Conservation (phyloP, 2,329 filamentous ascomycete genomes). For the Phialemonium atrogriseum region DNA sequence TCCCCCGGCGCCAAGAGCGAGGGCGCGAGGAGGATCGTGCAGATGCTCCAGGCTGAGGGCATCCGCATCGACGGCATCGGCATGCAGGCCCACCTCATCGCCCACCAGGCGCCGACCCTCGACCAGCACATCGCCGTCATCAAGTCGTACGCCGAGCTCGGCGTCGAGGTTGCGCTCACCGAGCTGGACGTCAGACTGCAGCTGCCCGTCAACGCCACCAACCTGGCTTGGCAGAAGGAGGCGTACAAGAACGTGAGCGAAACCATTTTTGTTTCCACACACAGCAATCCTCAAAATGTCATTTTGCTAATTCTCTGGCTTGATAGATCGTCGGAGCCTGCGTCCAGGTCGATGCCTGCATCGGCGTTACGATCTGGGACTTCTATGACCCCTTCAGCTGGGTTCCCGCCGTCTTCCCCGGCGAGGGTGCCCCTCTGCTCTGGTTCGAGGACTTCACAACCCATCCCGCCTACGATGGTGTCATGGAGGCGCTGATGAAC, state of each 20-base stretch:
- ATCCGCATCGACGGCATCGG: constrained; percentile 53
- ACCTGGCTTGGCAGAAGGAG: constrained; percentile 34
- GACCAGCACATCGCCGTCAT: constrained; percentile 36
- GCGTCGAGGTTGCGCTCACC: constrained; percentile 48
- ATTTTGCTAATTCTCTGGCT: too few relatives aligned
- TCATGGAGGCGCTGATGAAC: constrained; percentile 24
- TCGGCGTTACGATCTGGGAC: constrained; percentile 36
- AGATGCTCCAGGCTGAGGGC: constrained; percentile 33
- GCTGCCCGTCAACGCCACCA: constrained; percentile 29
- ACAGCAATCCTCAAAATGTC: too few relatives aligned
- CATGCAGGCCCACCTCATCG: constrained; percentile 51
- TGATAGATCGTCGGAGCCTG: constrained; percentile 19
- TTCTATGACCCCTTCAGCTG: constrained; percentile 33
- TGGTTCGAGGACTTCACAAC: constrained; percentile 25
- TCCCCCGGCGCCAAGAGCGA: constrained; percentile 34
- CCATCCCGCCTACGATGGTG: constrained; percentile 25
- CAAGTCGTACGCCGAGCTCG: constrained; percentile 36
- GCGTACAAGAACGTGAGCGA: constrained; percentile 31
- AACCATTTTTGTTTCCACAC: too few relatives aligned
- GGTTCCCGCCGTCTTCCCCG: constrained; percentile 26
- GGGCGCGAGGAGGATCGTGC: constrained; percentile 32
- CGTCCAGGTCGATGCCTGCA: constrained; percentile 22
- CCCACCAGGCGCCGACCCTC: constrained; percentile 37
- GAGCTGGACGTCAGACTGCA: constrained; percentile 47
- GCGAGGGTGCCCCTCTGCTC: constrained; percentile 25